Percentiles rank a stretch among this genome's conserved stretches.
phyloP scores from a whole-genome alignment of 2,329 filamentous ascomycete species.

The Hirsutella thompsonii region DNA sequence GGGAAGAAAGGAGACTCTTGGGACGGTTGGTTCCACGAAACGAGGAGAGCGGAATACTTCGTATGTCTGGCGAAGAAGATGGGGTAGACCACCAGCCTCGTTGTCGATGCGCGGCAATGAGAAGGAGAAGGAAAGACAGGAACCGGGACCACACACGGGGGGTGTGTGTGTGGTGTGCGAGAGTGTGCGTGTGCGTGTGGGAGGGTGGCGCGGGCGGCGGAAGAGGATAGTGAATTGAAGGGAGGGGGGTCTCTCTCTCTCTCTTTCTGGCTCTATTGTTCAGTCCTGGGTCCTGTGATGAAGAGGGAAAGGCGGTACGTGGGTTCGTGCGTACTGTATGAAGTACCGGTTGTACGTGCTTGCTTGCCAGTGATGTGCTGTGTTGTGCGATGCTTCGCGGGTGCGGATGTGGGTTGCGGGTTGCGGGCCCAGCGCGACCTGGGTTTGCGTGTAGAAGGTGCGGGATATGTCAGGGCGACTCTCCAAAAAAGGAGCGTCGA shows the following conservation, averaged over 20 bases:
- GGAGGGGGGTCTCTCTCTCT: background rate
- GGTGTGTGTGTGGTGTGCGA: background rate
- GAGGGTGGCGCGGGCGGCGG: background rate
- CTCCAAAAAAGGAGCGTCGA: background rate
- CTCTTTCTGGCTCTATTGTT: too few relatives aligned
- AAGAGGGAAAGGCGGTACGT: background rate
- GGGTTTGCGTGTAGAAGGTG: background rate
- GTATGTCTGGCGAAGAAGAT: background rate
- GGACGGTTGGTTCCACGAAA: background rate
- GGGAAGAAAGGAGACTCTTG: background rate
- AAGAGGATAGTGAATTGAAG: background rate
- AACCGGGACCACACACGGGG: background rate
- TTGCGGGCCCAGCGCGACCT: too few relatives aligned
- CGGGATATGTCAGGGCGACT: constrained; percentile 3
- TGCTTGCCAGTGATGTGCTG: background rate
- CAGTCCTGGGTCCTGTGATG: background rate
- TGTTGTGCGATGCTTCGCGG: too few relatives aligned
- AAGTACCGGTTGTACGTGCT: background rate
- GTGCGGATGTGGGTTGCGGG: too few relatives aligned
- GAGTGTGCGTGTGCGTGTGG: background rate
- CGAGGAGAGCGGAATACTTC: background rate
- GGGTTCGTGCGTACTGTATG: background rate
- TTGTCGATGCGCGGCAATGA: background rate
- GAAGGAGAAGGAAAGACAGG: constrained; percentile 1
- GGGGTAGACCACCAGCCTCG: background rate